Evolutionary conservation across 2,329 filamentous ascomycete genomes (phyloP).

Genomic region (Akanthomyces dipterigenus): DNA sequence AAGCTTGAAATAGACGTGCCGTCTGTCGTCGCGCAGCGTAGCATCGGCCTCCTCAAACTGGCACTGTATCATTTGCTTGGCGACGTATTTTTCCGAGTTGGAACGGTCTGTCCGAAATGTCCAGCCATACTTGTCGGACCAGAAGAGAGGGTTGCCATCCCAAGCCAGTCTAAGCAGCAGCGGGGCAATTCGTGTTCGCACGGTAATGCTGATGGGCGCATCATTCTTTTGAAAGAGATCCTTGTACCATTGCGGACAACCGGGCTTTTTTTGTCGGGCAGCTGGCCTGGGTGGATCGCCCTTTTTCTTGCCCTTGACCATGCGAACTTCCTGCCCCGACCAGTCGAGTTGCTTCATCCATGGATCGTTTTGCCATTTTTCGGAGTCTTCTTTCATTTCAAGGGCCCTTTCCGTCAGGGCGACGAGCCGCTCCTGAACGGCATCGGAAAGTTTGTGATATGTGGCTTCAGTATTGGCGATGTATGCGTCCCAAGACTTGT

Average conservation of each 20-base stretch:
- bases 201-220: conserved; percentile 67
- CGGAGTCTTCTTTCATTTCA: conserved; percentile 60
- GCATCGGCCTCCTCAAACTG: conserved; percentile 71
- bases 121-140: conserved; percentile 93
- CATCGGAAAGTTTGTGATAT: conserved; percentile 69
- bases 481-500: conserved; percentile 83
- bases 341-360: conserved; percentile 95
- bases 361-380: conserved; percentile 70
- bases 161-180: conserved; percentile 77
- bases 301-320: conserved; percentile 89
- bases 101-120: conserved; percentile 69
- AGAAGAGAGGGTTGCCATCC: conserved; percentile 83
- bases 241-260: conserved; percentile 95
- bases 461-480: conserved; percentile 76
- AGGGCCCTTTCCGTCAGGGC: conserved; percentile 71
- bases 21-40: conserved; percentile 57
- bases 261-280: conserved; percentile 83
- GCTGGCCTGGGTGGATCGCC: conserved; percentile 69
- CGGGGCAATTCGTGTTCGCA: conserved; percentile 81
- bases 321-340: conserved; percentile 85
- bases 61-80: conserved; percentile 66
- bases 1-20: conserved; percentile 77
- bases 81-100: conserved; percentile 57
- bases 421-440: conserved; percentile 69
- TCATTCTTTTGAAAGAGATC: conserved; percentile 69